These are phyloP conservation scores for Penicillium sp. DNA, from an alignment of 2,329 filamentous ascomycete species.

Conservation along the genomic window DNA sequence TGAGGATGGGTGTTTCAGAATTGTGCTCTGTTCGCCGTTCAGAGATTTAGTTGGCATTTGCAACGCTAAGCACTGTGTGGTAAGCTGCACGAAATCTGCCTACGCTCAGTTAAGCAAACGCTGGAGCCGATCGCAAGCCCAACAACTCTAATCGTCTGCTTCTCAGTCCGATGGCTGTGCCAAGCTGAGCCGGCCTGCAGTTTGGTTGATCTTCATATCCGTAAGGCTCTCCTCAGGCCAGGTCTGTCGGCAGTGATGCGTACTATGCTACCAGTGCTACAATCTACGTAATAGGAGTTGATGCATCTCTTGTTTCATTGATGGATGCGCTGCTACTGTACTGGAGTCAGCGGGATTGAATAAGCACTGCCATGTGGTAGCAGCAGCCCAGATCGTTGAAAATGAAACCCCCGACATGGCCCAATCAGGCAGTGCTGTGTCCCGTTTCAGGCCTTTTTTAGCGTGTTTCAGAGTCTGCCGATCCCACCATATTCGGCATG, in stretches of 20 bases:
- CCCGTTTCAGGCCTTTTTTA: neutral
- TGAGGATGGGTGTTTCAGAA: constrained; percentile 6
- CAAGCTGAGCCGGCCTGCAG: neutral
- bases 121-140: neutral
- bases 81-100: too few species aligned
- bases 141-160: neutral
- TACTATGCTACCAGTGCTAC: neutral
- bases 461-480: constrained; percentile 6
- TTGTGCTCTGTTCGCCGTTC: too few species aligned
- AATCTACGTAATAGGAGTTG: neutral
- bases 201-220: too few species aligned
- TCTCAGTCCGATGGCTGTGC: neutral
- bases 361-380: too few species aligned
- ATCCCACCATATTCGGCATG: neutral
- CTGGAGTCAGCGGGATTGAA: too few species aligned
- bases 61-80: neutral
- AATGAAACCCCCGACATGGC: too few species aligned
- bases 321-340: too few species aligned
- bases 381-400: too few species aligned
- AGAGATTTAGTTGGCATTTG: neutral
- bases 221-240: too few species aligned
- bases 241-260: too few species aligned
- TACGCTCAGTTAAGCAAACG: neutral
- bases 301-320: neutral
- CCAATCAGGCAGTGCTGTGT: too few species aligned